Conservation (phyloP, 306 rosid species). For the Pachyrhizus erosus region DNA sequence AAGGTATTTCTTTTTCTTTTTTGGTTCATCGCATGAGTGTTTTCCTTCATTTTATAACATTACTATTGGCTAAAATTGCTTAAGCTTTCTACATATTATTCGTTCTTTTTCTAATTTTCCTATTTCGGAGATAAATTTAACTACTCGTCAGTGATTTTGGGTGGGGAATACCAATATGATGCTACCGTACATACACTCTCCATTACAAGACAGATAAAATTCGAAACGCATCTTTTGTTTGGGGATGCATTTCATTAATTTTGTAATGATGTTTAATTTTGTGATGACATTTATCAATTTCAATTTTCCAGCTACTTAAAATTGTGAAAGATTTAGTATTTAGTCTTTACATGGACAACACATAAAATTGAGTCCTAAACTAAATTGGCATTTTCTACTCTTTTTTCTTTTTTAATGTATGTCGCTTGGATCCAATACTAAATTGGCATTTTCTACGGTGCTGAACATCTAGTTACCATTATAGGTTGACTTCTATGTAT, state of each 20-base stretch:
- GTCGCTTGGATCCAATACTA: conserved; percentile 27
- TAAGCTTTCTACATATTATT: neutral
- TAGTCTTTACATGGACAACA: neutral
- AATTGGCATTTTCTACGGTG: conserved; percentile 14
- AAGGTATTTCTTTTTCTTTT: conserved; percentile 57
- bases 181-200: too few species aligned
- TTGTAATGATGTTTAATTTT: neutral
- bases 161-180: too few species aligned
- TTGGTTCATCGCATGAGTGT: neutral
- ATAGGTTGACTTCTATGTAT: neutral
- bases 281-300: conserved; percentile 3
- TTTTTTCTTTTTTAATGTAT: neutral
- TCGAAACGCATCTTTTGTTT: too few species aligned
- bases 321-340: neutral
- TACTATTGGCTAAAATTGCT: neutral
- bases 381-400: neutral
- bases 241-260: neutral
- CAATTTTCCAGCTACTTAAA: neutral
- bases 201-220: too few species aligned
- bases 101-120: conserved; percentile 6
- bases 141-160: neutral
- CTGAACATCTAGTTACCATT: neutral
- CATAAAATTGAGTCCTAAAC: neutral
- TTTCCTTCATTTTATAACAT: neutral
- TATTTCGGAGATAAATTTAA: neutral